Evolutionary conservation across 2,329 filamentous ascomycete genomes (phyloP).

Genomic region (Penicillium sp.): DNA sequence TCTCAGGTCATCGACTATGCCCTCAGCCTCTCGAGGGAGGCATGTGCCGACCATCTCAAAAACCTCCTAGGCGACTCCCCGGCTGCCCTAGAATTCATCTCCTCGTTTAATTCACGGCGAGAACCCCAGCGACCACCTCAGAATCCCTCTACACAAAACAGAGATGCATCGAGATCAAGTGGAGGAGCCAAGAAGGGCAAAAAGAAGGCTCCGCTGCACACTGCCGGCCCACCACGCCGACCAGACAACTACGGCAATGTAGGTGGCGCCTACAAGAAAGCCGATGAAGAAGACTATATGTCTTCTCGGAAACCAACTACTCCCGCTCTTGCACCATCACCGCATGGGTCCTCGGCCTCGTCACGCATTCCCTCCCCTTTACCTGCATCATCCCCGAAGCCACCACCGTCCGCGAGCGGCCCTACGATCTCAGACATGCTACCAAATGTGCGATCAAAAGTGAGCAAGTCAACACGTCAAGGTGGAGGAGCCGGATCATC

Average conservation of each 20-base stretch:
- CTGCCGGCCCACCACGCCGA: slow-evolving; percentile 51
- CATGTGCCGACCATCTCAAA: slow-evolving; percentile 74
- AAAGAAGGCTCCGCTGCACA: slow-evolving; percentile 56
- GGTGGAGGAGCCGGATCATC: slow-evolving; percentile 58
- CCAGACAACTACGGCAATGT: slow-evolving; percentile 57
- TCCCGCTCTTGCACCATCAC: slow-evolving; percentile 33
- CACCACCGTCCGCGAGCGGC: slow-evolving; percentile 61
- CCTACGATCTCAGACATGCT: slow-evolving; percentile 69
- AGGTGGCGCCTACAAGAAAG: slow-evolving; percentile 67
- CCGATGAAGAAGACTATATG: slow-evolving; percentile 63
- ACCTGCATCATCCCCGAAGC: slow-evolving; percentile 31
- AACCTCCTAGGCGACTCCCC: slow-evolving; percentile 81
- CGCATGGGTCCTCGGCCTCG: slow-evolving; percentile 37
- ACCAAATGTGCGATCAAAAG: slow-evolving; percentile 51
- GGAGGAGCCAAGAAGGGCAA: slow-evolving; percentile 33
- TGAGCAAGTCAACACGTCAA: slow-evolving; percentile 61
- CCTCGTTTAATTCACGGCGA: slow-evolving; percentile 62
- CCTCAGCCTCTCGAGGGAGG: slow-evolving; percentile 62
- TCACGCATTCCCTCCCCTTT: slow-evolving; percentile 38
- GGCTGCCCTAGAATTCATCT: slow-evolving; percentile 62
- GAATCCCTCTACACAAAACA: slow-evolving; percentile 1
- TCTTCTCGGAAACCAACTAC: slow-evolving; percentile 38
- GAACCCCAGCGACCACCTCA: slow-evolving; percentile 25
- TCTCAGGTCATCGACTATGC: slow-evolving; percentile 78
- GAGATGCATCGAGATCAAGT: slow-evolving; percentile 1